phyloP scores from a whole-genome alignment of 371 early-diverging fungal species.

The Mucor velutinosus region DNA sequence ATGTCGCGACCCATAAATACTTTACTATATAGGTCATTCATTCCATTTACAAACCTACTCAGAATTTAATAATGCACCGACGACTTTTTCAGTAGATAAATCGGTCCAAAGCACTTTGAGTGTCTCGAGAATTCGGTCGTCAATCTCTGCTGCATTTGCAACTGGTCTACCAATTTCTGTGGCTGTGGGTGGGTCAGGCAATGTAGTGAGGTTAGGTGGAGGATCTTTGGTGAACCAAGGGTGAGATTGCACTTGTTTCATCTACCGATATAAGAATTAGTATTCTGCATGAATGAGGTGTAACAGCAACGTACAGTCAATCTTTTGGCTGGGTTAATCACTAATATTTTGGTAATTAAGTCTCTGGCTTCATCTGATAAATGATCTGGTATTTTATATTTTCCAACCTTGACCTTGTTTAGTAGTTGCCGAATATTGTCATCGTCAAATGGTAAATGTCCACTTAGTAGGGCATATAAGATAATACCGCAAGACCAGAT shows the following conservation, averaged over 20 bases:
- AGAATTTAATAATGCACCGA: conserved; percentile 39
- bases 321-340: conserved; percentile 43
- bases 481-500: conserved; percentile 95
- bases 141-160: conserved; percentile 34
- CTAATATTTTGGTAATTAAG: conserved; percentile 45
- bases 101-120: conserved; percentile 52
- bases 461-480: conserved; percentile 85
- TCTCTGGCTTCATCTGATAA: conserved; percentile 67
- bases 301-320: conserved; percentile 37
- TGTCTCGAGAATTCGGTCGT: conserved; percentile 48
- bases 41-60: conserved; percentile 32
- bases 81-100: conserved; percentile 33
- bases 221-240: conserved; percentile 46
- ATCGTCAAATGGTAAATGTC: conserved; percentile 93
- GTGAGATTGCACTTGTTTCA: conserved; percentile 45
- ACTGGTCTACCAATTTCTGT: conserved; percentile 43
- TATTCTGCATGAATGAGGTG: neutral
- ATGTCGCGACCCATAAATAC: neutral
- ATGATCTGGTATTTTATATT: conserved; percentile 66
- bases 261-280: conserved; percentile 25
- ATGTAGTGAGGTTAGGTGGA: conserved; percentile 29
- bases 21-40: neutral
- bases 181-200: conserved; percentile 49
- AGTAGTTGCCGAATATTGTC: conserved; percentile 82
- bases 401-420: conserved; percentile 65